phyloP scores from a whole-genome alignment of 352 stramenopile species.

The Globisporangium heterothallicum region DNA sequence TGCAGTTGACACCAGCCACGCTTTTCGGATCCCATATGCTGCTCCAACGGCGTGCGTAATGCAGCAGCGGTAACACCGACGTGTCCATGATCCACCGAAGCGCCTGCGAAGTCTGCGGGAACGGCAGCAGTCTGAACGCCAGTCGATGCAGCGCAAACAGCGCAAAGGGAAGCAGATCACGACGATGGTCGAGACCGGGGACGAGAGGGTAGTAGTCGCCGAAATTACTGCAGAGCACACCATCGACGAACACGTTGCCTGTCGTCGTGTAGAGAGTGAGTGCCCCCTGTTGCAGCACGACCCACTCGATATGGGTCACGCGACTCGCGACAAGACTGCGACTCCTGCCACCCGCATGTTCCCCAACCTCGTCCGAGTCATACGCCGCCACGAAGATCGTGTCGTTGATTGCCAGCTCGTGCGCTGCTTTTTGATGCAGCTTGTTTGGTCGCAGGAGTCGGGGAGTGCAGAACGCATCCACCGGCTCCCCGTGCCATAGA shows the following conservation, averaged over 20 bases:
- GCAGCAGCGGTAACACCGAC: constrained; percentile 39
- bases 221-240: constrained; percentile 75
- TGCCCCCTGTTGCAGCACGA: constrained; percentile 20
- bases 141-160: constrained; percentile 49
- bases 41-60: neutral
- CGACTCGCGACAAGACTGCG: constrained; percentile 9
- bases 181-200: constrained; percentile 16
- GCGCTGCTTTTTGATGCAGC: constrained; percentile 41
- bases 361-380: too few relatives aligned
- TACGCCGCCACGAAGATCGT: constrained; percentile 29
- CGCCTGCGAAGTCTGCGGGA: constrained; percentile 28
- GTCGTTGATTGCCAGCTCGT: constrained; percentile 39
- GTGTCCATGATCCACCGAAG: constrained; percentile 42
- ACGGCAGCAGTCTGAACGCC: constrained; percentile 46
- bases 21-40: neutral
- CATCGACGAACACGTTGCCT: constrained; percentile 64
- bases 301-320: constrained; percentile 24
- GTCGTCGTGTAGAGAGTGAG: constrained; percentile 62
- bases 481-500: too few relatives aligned
- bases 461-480: too few relatives aligned
- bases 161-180: constrained; percentile 35
- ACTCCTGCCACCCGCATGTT: constrained; percentile 6
- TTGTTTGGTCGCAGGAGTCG: constrained; percentile 7
- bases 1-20: neutral
- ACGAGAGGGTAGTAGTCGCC: constrained; percentile 56